Evolutionary conservation across 345 rosid species (phyloP).

Genomic region (Durio zibethinus): DNA sequence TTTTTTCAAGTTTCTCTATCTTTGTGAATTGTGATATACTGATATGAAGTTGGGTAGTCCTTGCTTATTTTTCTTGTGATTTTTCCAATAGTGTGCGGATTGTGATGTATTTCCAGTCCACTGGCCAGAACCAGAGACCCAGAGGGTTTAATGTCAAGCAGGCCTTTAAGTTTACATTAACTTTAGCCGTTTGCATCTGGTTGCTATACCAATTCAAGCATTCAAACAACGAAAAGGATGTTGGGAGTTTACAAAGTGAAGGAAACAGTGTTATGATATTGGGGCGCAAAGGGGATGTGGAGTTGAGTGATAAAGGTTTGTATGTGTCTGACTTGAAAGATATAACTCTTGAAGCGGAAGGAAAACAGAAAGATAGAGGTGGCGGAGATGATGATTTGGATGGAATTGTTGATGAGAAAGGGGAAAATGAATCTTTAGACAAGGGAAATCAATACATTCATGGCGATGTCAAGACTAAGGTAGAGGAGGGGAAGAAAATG

Average conservation of each 20-base stretch:
- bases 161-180: not conserved
- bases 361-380: not conserved
- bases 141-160: not conserved
- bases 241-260: not conserved
- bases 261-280: not conserved
- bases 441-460: not conserved
- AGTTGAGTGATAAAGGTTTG: not conserved
- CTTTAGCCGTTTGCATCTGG: not conserved
- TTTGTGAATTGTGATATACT: not conserved
- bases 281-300: not conserved
- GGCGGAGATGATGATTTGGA: not conserved
- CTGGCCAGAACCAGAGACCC: not conserved
- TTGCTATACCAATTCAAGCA: not conserved
- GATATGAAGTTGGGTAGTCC: not conserved
- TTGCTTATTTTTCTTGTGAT: not conserved
- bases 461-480: not conserved
- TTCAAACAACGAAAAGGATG: not conserved
- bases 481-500: not conserved
- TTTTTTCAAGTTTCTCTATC: not conserved
- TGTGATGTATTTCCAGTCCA: not conserved
- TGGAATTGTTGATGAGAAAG: not conserved
- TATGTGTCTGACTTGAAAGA: not conserved
- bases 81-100: not conserved
- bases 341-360: not conserved
- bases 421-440: not conserved